A percentile compares a stretch with the other conserved stretches of the same genome.
Conservation (phyloP, 148 eudicot genomes). For the Vaccinium corymbosum region DNA sequence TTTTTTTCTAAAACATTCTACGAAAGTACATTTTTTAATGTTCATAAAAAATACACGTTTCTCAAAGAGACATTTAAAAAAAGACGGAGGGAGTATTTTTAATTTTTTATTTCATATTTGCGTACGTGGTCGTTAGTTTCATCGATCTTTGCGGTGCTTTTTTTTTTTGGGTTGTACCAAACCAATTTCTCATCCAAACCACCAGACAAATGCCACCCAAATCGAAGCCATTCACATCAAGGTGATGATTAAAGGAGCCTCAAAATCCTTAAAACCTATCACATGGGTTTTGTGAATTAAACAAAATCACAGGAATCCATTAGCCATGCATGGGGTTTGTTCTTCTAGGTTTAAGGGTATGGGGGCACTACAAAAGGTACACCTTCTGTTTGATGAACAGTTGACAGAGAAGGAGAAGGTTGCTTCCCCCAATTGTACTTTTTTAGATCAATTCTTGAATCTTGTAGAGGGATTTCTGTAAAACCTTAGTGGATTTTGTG, state of each 20-base stretch:
- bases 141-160: no score
- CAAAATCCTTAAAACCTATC: conserved; percentile 7
- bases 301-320: conserved; percentile 8
- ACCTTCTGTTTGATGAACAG: conserved; percentile 7
- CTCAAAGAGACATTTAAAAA: no score
- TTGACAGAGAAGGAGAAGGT: conserved; percentile 11
- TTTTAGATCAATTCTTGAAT: neutral
- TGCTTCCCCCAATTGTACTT: conserved; percentile 6
- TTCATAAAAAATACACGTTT: no score
- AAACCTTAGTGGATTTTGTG: conserved; percentile 4
- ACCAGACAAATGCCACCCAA: conserved; percentile 11
- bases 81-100: no score
- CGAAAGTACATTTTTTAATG: no score
- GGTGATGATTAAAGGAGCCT: neutral
- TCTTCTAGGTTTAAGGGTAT: neutral
- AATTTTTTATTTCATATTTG: no score
- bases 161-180: neutral
- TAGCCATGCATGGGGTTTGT: neutral
- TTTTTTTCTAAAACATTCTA: no score
- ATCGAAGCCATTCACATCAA: conserved; percentile 14
- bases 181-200: neutral
- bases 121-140: no score
- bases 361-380: conserved; percentile 12
- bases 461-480: conserved; percentile 6
- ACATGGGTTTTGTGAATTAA: neutral